These are phyloP conservation scores for Truncatella angustata DNA, from an alignment of 2,329 filamentous ascomycete species.

Conservation along the genomic window DNA sequence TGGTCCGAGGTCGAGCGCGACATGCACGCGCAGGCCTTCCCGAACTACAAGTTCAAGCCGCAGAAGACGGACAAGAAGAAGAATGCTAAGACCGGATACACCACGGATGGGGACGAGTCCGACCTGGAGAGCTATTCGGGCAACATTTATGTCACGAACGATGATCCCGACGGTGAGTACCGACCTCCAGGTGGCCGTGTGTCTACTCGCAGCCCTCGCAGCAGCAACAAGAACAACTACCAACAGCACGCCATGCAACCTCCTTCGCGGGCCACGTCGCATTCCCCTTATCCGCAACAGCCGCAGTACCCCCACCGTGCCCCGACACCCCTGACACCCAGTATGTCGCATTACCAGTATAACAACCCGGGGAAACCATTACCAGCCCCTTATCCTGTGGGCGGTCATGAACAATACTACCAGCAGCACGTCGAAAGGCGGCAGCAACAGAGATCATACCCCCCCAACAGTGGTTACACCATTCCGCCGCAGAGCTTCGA, in stretches of 20 bases:
- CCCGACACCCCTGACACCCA: slow-evolving; percentile 14
- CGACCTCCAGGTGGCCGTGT: slow-evolving; percentile 11
- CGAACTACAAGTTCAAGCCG: slow-evolving; percentile 91
- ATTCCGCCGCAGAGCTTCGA: slow-evolving; percentile 9
- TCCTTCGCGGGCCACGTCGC: slow-evolving; percentile 15
- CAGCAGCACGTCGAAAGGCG: slow-evolving; percentile 29
- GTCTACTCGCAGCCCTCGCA: too few relatives aligned
- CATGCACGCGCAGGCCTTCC: slow-evolving; percentile 83
- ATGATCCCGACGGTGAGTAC: slow-evolving; percentile 31
- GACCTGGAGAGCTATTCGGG: slow-evolving; percentile 33
- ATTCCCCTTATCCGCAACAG: slow-evolving; percentile 13
- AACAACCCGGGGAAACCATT: slow-evolving; percentile 34
- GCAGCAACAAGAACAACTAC: slow-evolving; percentile 12
- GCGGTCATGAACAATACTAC: slow-evolving; percentile 33
- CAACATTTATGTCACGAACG: slow-evolving; percentile 23
- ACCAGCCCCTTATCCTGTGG: slow-evolving; percentile 34
- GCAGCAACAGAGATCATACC: not conserved
- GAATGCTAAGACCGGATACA: slow-evolving; percentile 16
- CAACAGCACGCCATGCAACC: slow-evolving; percentile 10
- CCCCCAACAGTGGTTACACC: slow-evolving; percentile 11
- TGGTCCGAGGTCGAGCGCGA: slow-evolving; percentile 78
- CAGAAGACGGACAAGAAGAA: slow-evolving; percentile 59
- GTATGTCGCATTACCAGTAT: slow-evolving; percentile 33
- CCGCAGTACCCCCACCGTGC: slow-evolving; percentile 9
- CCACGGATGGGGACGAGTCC: slow-evolving; percentile 33